Base-by-base conservation (phyloP, 345 rosid genomes). In the Acer campestre region DNA sequence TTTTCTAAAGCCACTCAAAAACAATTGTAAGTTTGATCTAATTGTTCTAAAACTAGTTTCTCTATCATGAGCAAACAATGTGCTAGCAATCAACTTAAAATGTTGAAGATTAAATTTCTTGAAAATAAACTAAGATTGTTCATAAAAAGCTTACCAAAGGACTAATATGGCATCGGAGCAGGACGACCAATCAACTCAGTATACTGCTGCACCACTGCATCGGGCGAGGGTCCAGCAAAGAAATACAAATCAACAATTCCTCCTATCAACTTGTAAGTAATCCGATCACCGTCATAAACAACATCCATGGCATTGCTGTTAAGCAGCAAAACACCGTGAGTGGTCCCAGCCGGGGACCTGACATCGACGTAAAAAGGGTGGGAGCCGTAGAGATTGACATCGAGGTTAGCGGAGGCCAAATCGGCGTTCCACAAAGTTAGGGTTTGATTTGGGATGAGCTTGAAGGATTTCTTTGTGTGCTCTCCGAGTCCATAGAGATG, bases 151-250 rank as follows among this genome's bases (percentile, higher is more conserved):
- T 20, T 59, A 59, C 63, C 89, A 10, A 86, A 81, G 23, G 91
- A 88, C 91, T 89, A 88, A 76, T 88, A 88, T 0, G 91, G 91
- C 91, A 88, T 86, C 1, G 89, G 79, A 17, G 89, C 77, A 44
- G 88, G 88, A n/a, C 82, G 82, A 29, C 91, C 88, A 3, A 86
- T 86, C 17, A 88, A 75, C 75, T 72, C 80, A 0, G 91, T 88
- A 38, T 82, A 88, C 75, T 88, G 91, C 78, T 86, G 70, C 20
- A 84, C 63, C 35, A 88, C 89, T 23, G 14, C 40, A 25, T 77
- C 83, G 3, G 91, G 89, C 40, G 82, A 72, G 0, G 88, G 85
- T 11, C 91, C 89, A 10, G 79, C 75, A 7, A 88, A 88, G 40
- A 86, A 53, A 44, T 81, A 86, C 71, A 88, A 61, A 65, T 86